phyloP scores from a whole-genome alignment of 495 filamentous ascomycete genomes.

The Hypomontagnella submonticulosa region DNA sequence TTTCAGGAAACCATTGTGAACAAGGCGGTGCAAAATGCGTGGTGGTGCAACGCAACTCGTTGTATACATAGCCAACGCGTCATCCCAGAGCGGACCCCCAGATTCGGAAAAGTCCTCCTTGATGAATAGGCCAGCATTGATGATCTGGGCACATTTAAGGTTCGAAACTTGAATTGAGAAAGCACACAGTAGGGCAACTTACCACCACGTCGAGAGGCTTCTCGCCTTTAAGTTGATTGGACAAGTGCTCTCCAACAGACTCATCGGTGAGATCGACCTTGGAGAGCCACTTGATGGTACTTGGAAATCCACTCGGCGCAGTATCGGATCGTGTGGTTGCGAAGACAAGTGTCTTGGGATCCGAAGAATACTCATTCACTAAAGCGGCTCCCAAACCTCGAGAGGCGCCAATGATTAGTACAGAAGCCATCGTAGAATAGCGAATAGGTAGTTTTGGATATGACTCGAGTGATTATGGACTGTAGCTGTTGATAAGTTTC shows the following conservation, averaged over 20 bases:
- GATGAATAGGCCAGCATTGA: constrained; percentile 75
- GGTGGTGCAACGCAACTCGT: constrained; percentile 73
- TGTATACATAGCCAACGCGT: constrained; percentile 76
- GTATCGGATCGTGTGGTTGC: constrained; percentile 66
- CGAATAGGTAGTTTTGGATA: not conserved
- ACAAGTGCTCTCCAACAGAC: constrained; percentile 54
- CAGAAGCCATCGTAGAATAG: constrained; percentile 28
- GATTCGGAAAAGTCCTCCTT: constrained; percentile 65
- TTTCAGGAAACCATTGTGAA: constrained; percentile 62
- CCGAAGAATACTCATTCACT: constrained; percentile 65
- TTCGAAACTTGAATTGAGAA: constrained; percentile 1
- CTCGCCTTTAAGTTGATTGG: constrained; percentile 55
- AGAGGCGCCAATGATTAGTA: constrained; percentile 73
- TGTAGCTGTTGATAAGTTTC: not conserved
- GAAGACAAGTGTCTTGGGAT: constrained; percentile 62
- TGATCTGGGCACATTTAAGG: constrained; percentile 54
- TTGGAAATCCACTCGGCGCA: constrained; percentile 46
- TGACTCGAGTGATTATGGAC: not conserved
- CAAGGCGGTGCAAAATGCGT: constrained; percentile 71
- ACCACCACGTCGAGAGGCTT: constrained; percentile 63
- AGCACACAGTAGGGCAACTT: constrained; percentile 20
- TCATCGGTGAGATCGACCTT: constrained; percentile 56
- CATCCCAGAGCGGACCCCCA: constrained; percentile 70
- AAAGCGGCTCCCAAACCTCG: constrained; percentile 73
- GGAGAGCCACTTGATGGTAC: constrained; percentile 45